A percentile compares a stretch with the other conserved stretches of the same genome.
phyloP scores from a whole-genome alignment of 2,329 filamentous ascomycete genomes.

The Penicillium verrucosum region DNA sequence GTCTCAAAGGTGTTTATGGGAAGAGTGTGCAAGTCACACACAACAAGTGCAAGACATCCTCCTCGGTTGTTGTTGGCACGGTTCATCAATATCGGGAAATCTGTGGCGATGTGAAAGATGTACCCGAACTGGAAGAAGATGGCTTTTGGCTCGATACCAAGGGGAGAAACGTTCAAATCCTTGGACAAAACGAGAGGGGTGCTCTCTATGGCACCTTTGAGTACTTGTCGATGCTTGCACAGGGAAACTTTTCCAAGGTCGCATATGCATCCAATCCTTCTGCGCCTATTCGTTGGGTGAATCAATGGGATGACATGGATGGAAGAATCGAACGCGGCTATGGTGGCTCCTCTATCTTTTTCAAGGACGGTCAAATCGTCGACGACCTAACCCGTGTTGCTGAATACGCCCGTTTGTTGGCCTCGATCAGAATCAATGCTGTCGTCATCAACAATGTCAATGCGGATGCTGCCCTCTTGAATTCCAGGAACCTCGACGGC shows the following conservation, averaged over 20 bases:
- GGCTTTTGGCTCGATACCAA: constrained; percentile 60
- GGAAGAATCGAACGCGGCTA: constrained; percentile 67
- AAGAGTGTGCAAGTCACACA: constrained; percentile 41
- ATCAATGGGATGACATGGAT: constrained; percentile 71
- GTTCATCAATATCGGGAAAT: constrained; percentile 28
- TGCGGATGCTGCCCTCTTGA: constrained; percentile 59
- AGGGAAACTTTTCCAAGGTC: constrained; percentile 52
- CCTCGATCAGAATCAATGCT: constrained; percentile 65
- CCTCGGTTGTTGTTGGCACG: constrained; percentile 32
- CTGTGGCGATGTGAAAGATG: constrained; percentile 16
- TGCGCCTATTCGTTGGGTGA: constrained; percentile 65
- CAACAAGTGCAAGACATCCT: constrained; percentile 17
- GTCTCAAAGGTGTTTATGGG: constrained; percentile 57
- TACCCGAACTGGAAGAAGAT: constrained; percentile 33
- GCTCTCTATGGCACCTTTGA: constrained; percentile 68
- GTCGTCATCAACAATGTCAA: constrained; percentile 71
- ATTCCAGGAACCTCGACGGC: constrained; percentile 57
- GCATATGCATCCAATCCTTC: constrained; percentile 55
- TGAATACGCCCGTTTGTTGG: constrained; percentile 63
- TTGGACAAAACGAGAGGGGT: constrained; percentile 53
- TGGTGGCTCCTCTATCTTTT: constrained; percentile 67
- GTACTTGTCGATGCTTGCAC: constrained; percentile 63
- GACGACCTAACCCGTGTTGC: constrained; percentile 58
- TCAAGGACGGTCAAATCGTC: constrained; percentile 54
- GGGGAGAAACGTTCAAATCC: constrained; percentile 47